phyloP scores from a whole-genome alignment of 1,284 basidiomycete genomes.

The Cryptococcus wingfieldii region DNA sequence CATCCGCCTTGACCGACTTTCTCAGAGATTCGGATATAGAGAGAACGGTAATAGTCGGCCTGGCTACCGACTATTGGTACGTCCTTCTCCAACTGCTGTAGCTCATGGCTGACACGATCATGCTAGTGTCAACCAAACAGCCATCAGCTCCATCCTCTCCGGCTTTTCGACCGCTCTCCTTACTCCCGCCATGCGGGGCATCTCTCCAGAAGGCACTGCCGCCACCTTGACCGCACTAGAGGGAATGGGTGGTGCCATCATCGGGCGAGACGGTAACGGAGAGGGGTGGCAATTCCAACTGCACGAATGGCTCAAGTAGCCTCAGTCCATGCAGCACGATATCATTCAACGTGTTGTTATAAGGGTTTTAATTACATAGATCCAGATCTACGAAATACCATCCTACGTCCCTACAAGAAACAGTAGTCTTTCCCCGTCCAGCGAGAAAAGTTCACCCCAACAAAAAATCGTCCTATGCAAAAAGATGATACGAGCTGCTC shows the following conservation, averaged over 20 bases:
- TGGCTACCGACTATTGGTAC: conserved; percentile 62
- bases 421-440: too few species aligned
- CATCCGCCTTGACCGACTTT: conserved; percentile 36
- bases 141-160: conserved; percentile 21
- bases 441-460: too few species aligned
- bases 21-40: conserved; percentile 48
- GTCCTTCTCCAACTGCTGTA: conserved; percentile 6
- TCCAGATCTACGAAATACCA: conserved; percentile 1
- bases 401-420: neutral
- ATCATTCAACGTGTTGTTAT: too few species aligned
- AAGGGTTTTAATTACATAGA: neutral
- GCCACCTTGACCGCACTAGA: conserved; percentile 20
- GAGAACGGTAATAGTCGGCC: conserved; percentile 56
- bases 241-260: conserved; percentile 13
- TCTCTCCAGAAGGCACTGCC: conserved; percentile 17
- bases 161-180: conserved; percentile 27
- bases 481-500: too few species aligned
- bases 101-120: neutral
- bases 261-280: conserved; percentile 7
- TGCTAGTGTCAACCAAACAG: conserved; percentile 25
- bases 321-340: neutral
- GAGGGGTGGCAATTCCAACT: conserved; percentile 7
- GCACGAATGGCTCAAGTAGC: neutral
- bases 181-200: conserved; percentile 22
- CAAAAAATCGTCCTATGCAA: too few species aligned